These are phyloP conservation scores for Ustilago cynodontis DNA, from an alignment of 1,284 basidiomycete species.

Conservation along the genomic window DNA sequence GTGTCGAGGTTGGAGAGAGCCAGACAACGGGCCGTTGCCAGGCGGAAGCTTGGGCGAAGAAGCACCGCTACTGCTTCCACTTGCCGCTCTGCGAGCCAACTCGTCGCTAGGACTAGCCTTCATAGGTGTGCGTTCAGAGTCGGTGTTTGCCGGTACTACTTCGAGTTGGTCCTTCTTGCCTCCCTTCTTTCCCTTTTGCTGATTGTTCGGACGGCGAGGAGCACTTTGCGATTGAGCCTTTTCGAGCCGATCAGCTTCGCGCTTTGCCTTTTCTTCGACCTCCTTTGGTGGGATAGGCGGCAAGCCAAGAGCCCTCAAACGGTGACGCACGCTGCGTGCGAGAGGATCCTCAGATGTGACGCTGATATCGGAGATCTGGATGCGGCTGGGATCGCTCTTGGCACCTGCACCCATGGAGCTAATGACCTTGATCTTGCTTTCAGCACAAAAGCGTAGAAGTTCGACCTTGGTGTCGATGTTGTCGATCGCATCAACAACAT, in stretches of 20 bases:
- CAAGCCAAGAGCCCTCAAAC: conserved; percentile 74
- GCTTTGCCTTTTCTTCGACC: conserved; percentile 34
- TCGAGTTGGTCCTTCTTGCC: conserved; percentile 22
- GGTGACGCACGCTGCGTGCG: conserved; percentile 86
- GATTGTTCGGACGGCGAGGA: conserved; percentile 11
- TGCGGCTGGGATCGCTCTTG: conserved; percentile 91
- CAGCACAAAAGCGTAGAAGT: conserved; percentile 64
- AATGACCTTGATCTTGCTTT: conserved; percentile 73
- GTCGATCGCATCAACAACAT: conserved; percentile 77
- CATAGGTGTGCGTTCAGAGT: conserved; percentile 39
- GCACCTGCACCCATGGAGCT: conserved; percentile 98
- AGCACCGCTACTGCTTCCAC: conserved; percentile 21
- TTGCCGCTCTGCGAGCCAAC: conserved; percentile 7
- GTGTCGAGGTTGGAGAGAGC: conserved; percentile 16
- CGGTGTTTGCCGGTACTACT: conserved; percentile 3
- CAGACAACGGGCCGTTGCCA: conserved; percentile 11
- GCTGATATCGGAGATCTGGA: conserved; percentile 95
- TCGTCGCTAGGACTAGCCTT: conserved; percentile 35
- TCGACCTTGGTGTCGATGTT: conserved; percentile 88
- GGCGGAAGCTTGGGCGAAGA: conserved; percentile 19
- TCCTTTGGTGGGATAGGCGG: conserved; percentile 59
- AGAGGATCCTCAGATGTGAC: conserved; percentile 94
- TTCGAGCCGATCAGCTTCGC: conserved; percentile 37
- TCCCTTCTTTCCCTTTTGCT: conserved; percentile 22
- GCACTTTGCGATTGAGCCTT: conserved; percentile 19